Evolutionary conservation across 192 early-diverging fungal species (phyloP).

Genomic region (Helicostylum pulchrum): DNA sequence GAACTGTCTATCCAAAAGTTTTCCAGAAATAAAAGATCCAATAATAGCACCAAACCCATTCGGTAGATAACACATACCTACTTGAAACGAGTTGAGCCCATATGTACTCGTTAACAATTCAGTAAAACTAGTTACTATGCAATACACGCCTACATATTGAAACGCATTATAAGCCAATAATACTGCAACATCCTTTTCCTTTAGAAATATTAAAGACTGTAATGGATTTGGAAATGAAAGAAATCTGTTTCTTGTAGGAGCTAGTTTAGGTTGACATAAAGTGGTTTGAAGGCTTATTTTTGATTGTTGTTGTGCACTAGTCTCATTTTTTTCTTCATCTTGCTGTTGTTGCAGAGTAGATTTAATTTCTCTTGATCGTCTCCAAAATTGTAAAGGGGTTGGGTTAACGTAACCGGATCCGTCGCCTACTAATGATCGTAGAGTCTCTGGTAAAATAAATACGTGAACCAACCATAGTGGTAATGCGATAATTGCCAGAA

Average conservation of each 20-base stretch:
- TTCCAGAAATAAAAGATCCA: background rate
- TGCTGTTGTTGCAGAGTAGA: too few relatives aligned
- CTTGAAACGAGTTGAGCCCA: background rate
- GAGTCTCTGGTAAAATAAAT: constrained; percentile 26
- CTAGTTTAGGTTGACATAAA: background rate
- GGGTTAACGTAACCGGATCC: constrained; percentile 29
- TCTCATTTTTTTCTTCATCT: background rate
- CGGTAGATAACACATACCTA: background rate
- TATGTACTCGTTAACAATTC: background rate
- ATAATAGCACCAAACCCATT: background rate
- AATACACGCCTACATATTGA: constrained; percentile 2
- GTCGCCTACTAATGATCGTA: constrained; percentile 24
- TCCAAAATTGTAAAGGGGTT: constrained; percentile 22
- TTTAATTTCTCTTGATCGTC: constrained; percentile 5
- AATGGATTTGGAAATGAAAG: too few relatives aligned
- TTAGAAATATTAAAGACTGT: background rate
- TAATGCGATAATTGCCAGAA: constrained; percentile 27
- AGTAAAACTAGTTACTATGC: background rate
- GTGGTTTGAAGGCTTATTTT: background rate
- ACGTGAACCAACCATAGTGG: constrained; percentile 13
- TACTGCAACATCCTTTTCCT: background rate
- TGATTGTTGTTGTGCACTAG: too few relatives aligned
- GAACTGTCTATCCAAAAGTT: constrained; percentile 1
- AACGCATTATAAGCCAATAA: background rate
- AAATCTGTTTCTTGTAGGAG: too few relatives aligned